These are phyloP conservation scores for Fusarium protoensiforme DNA, from an alignment of 2,329 filamentous ascomycete species.

Conservation along the genomic window DNA sequence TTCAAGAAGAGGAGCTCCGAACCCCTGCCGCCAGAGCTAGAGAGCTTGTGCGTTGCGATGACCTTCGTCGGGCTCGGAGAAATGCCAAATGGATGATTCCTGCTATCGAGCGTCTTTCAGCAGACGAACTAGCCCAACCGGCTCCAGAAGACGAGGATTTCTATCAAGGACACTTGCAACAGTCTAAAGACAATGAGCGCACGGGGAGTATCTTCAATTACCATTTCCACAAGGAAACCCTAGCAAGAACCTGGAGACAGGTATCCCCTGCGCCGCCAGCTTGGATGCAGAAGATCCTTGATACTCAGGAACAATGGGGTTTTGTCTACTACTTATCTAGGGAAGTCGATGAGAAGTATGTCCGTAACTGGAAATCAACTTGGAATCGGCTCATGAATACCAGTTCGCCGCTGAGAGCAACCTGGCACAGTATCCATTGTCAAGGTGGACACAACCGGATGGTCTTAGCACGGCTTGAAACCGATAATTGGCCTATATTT, in stretches of 20 bases:
- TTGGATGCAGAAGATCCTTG: constrained; percentile 21
- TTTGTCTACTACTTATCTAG: constrained; percentile 29
- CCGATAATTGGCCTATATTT: constrained; percentile 27
- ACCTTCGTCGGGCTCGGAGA: constrained; percentile 11
- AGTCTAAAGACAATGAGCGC: not conserved
- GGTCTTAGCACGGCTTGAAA: not conserved
- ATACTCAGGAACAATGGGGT: constrained; percentile 16
- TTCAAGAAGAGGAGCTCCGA: constrained; percentile 25
- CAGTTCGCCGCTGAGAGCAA: not conserved
- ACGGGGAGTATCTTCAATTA: not conserved
- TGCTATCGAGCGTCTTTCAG: constrained; percentile 5
- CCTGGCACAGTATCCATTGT: not conserved
- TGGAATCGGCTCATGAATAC: not conserved
- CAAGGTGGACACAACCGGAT: constrained; percentile 3
- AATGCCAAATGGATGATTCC: constrained; percentile 33
- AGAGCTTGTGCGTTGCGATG: constrained; percentile 10
- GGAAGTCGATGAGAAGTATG: constrained; percentile 6
- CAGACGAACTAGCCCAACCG: not conserved
- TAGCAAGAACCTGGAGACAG: constrained; percentile 13
- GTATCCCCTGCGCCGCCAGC: constrained; percentile 27
- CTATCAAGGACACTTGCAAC: not conserved
- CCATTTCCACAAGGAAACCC: not conserved
- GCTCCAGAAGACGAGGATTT: not conserved
- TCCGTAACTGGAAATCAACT: constrained; percentile 8
- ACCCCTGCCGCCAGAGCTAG: constrained; percentile 11